A percentile compares a stretch with the other conserved stretches of the same genome.
phyloP scores from a whole-genome alignment of 306 rosid species.

The Biancaea sappan region DNA sequence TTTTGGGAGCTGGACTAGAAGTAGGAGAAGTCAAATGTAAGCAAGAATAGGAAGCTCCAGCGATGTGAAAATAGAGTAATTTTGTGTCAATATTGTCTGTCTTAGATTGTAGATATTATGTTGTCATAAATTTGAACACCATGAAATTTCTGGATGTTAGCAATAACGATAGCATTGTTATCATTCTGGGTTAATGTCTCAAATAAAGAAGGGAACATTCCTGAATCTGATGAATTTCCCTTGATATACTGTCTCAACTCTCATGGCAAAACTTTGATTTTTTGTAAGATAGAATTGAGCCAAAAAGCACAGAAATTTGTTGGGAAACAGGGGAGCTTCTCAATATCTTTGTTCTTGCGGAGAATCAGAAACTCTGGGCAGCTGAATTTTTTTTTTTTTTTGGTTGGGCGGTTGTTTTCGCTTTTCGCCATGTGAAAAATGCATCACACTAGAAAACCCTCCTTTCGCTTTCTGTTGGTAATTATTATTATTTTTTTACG shows the following conservation, averaged over 20 bases:
- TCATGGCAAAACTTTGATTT: not conserved
- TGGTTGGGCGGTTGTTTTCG: not conserved
- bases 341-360: not conserved
- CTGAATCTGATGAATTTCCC: not conserved
- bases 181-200: not conserved
- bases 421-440: conserved; percentile 45
- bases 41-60: conserved; percentile 22
- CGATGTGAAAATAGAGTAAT: conserved; percentile 26
- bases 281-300: conserved; percentile 22
- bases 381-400: too few relatives aligned
- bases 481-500: not conserved
- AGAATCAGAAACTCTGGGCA: not conserved
- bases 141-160: conserved; percentile 26
- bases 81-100: conserved; percentile 27
- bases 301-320: conserved; percentile 26
- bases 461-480: not conserved
- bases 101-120: conserved; percentile 31
- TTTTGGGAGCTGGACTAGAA: conserved; percentile 45
- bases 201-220: not conserved
- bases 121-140: conserved; percentile 37
- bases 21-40: conserved; percentile 30
- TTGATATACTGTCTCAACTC: not conserved
- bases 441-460: not conserved
- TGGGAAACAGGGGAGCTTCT: not conserved
- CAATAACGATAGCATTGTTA: not conserved